Base-by-base conservation (phyloP, 805 yeast genomes). In the Teunomyces panamensis region DNA sequence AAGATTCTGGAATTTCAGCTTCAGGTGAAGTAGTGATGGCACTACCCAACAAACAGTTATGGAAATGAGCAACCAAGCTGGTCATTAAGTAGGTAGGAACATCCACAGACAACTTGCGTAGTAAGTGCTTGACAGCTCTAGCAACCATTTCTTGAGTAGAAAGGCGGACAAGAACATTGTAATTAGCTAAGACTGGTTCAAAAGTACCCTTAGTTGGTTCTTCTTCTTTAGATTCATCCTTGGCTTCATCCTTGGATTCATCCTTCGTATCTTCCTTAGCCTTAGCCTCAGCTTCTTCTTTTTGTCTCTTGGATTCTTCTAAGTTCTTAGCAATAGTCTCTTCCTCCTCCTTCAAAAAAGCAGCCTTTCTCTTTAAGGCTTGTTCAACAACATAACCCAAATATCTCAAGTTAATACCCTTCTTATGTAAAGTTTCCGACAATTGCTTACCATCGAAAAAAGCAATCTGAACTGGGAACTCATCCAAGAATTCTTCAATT, bases 391-490 rank as follows among this genome's bases (percentile, higher is more conserved):
- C 61, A 13, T 59, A 65, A 50, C 97, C 97, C 58, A 92, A 75
- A 62, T 92, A 92, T 71, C 98, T 85, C 68, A 91, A 63, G 65
- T 89, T 91, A 64, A 92, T 83, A 74, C 99, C 99, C 47, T 75
- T 73, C 52, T 79, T 79, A 66, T 94, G 99, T 67, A 92, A 67
- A 45, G 76, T 63, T 36, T 75, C 71, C 14, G 87, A 70, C 56
- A 94, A 77, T 58, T 90, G 94, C 3, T 68, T 61, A 54, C 98
- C 97, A 62, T 90, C 96, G 48, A 87, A 72, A 39, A 98, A 97
- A 33, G 84, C 79, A 43, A 77, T 69, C 35, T 80, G 79, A 7
- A 72, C 69, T 13, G 77, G 70, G 26, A 87, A 64, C 20, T 81
- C 87, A 10, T 64, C 64, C 55, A 89, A 69, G 51, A 83, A 81